Conservation (phyloP, 371 early-diverging fungal species). For the Polyrhizophydium stewartii region DNA sequence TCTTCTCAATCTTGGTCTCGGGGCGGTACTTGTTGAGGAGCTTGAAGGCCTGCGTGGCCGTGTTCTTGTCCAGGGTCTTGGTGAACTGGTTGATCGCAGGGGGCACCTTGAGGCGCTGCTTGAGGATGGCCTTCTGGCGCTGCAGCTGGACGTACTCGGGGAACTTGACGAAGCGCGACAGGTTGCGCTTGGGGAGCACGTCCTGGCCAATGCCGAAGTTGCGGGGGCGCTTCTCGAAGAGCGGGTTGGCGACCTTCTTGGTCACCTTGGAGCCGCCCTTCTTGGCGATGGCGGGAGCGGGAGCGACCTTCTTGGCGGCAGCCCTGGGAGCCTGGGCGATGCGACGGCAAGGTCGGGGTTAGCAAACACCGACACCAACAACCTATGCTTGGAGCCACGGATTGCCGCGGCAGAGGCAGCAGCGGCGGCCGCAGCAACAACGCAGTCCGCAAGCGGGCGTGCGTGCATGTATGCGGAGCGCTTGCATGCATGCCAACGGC, state of each 20-base stretch:
- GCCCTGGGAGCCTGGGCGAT: slow-evolving; percentile 32
- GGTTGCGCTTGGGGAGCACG: slow-evolving; percentile 92
- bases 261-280: slow-evolving; percentile 41
- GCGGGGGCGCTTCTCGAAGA: slow-evolving; percentile 87
- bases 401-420: too few relatives aligned
- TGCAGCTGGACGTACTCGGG: slow-evolving; percentile 96
- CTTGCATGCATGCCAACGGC: too few relatives aligned
- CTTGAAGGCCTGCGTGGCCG: slow-evolving; percentile 96
- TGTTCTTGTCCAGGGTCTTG: slow-evolving; percentile 94
- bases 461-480: too few relatives aligned
- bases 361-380: too few relatives aligned
- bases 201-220: slow-evolving; percentile 93
- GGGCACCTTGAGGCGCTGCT: slow-evolving; percentile 98
- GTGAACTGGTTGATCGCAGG: slow-evolving; percentile 99
- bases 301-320: slow-evolving; percentile 84
- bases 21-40: slow-evolving; percentile 98
- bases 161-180: slow-evolving; percentile 96
- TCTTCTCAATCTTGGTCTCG: slow-evolving; percentile 96
- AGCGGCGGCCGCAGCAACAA: too few relatives aligned
- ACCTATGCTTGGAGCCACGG: too few relatives aligned
- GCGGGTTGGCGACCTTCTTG: slow-evolving; percentile 78
- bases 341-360: too few relatives aligned
- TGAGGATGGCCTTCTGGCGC: slow-evolving; percentile 95
- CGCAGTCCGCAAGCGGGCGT: too few relatives aligned
- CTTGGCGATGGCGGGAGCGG: slow-evolving; percentile 77